Conservation (phyloP, 768 basidiomycete genomes). For the Collybia sp. region DNA sequence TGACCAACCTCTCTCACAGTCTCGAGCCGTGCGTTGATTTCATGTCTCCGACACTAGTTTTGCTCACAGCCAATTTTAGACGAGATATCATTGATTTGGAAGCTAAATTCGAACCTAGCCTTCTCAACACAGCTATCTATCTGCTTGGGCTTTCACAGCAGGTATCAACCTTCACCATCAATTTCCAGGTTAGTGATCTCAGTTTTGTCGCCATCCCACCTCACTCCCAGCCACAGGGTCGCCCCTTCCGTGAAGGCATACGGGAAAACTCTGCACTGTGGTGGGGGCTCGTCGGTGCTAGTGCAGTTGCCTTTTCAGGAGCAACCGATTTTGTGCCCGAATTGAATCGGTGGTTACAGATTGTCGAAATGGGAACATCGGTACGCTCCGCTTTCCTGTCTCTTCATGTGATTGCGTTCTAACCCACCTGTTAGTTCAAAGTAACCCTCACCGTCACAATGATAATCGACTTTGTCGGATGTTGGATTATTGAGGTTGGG, state of each 20-base stretch:
- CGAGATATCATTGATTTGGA: constrained; percentile 85
- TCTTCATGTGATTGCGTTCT: too few species aligned
- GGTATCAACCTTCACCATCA: constrained; percentile 97
- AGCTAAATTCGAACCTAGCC: constrained; percentile 91
- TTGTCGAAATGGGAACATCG: constrained; percentile 78
- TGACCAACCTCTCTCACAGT: constrained; percentile 78
- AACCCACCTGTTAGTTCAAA: constrained; percentile 61
- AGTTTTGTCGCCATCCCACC: background rate
- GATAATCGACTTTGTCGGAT: constrained; percentile 85
- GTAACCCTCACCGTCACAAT: constrained; percentile 72
- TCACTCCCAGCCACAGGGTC: constrained; percentile 47
- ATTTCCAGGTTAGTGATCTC: constrained; percentile 68
- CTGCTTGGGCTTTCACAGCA: constrained; percentile 94
- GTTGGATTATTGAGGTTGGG: constrained; percentile 74
- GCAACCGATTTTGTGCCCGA: constrained; percentile 95
- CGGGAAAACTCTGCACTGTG: constrained; percentile 92
- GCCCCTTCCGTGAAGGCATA: constrained; percentile 98
- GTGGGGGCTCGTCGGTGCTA: constrained; percentile 88
- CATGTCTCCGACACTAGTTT: constrained; percentile 1
- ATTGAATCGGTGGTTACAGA: constrained; percentile 93
- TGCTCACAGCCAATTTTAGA: constrained; percentile 24
- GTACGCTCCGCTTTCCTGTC: constrained; percentile 42
- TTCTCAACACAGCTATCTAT: constrained; percentile 96
- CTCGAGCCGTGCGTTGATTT: constrained; percentile 65
- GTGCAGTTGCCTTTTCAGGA: constrained; percentile 88